Conservation (phyloP, 2,329 filamentous ascomycete species). For the Fusarium euwallaceae region DNA sequence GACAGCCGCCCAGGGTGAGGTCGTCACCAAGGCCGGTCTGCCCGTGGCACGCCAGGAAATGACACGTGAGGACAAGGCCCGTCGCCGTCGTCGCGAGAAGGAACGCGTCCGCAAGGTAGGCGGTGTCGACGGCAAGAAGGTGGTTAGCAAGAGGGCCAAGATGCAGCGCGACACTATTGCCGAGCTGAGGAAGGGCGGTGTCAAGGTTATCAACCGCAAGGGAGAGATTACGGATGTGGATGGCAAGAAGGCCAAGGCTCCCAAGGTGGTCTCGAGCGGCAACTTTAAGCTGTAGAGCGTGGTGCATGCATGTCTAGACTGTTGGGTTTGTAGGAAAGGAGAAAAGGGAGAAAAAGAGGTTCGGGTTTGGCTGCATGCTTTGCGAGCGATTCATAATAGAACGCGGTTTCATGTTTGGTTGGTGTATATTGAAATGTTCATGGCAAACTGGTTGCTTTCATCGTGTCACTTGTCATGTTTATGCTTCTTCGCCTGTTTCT, state of each 20-base stretch:
- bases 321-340: background rate
- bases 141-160: conserved; percentile 69
- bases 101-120: conserved; percentile 82
- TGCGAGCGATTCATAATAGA: conserved; percentile 42
- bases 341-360: conserved; percentile 11
- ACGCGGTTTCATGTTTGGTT: conserved; percentile 35
- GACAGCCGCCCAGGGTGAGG: conserved; percentile 74
- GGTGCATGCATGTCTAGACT: background rate
- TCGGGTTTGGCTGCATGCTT: conserved; percentile 32
- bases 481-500: background rate
- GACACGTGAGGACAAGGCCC: conserved; percentile 85
- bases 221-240: conserved; percentile 87
- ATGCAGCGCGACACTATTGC: conserved; percentile 66
- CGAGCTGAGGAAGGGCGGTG: conserved; percentile 84
- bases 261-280: conserved; percentile 65
- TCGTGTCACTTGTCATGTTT: background rate
- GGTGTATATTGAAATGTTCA: conserved; percentile 23
- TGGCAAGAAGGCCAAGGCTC: conserved; percentile 77
- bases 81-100: conserved; percentile 84
- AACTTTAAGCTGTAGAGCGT: conserved; percentile 70
- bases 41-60: conserved; percentile 88
- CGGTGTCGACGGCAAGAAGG: conserved; percentile 59
- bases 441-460: background rate
- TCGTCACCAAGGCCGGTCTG: conserved; percentile 82
- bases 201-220: conserved; percentile 92